Percentiles rank a stretch among this genome's conserved stretches.
Conservation (phyloP, 2,329 filamentous ascomycete species). For the Clarireedia sp. region DNA sequence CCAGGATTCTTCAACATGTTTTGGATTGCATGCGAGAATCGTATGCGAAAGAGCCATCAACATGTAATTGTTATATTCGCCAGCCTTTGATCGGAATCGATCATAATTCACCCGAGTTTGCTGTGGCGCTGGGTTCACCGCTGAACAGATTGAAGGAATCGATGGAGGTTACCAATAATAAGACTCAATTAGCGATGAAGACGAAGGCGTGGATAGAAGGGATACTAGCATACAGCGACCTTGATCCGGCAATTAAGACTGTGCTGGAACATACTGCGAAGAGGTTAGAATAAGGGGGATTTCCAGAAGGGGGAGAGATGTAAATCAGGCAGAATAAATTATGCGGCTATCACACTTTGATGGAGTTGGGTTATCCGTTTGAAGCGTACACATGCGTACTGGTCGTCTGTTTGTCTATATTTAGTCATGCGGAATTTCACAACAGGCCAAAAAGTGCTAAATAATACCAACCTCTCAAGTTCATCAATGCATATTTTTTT, state of each 20-base stretch:
- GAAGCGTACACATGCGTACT: not conserved
- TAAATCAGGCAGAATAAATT: not conserved
- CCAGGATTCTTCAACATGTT: slow-evolving; percentile 65
- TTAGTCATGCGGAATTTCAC: not conserved
- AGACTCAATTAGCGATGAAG: slow-evolving; percentile 39
- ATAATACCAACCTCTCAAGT: not conserved
- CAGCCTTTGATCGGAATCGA: slow-evolving; percentile 61
- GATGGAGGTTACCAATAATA: slow-evolving; percentile 38
- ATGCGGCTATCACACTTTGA: not conserved
- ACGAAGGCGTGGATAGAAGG: slow-evolving; percentile 46
- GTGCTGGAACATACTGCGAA: slow-evolving; percentile 44
- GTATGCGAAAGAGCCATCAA: slow-evolving; percentile 53
- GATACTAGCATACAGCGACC: slow-evolving; percentile 39
- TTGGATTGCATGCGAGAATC: slow-evolving; percentile 53
- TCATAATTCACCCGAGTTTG: slow-evolving; percentile 60
- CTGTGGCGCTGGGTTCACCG: slow-evolving; percentile 57
- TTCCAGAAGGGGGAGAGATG: not conserved
- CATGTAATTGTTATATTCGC: slow-evolving; percentile 63
- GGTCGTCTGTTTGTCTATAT: not conserved
- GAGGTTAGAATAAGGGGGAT: slow-evolving; percentile 18
- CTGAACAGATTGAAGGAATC: slow-evolving; percentile 54
- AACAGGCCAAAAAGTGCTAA: not conserved
- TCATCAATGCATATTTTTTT: too few relatives aligned
- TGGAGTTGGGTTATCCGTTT: not conserved
- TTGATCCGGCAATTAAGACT: slow-evolving; percentile 48